A percentile compares a stretch with the other conserved stretches of the same genome.
These are phyloP conservation scores for Saccharomycopsis fermentans DNA, from an alignment of 805 yeast genomes.

Conservation along the genomic window DNA sequence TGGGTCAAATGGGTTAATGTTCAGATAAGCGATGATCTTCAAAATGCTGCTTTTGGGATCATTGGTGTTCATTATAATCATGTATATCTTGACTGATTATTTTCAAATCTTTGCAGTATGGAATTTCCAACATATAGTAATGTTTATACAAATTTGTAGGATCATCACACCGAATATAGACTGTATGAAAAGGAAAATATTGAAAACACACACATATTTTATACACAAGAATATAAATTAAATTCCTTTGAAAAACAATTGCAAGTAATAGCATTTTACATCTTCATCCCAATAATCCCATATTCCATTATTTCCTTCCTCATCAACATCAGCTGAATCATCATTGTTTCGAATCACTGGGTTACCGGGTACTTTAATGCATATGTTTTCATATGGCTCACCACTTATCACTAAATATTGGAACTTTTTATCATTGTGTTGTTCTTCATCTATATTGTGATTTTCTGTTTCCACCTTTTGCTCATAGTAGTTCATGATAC, in stretches of 20 bases:
- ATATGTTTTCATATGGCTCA: constrained; percentile 82
- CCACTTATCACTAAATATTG: constrained; percentile 77
- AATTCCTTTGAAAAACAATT: constrained; percentile 40
- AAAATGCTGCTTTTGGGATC: too few relatives aligned
- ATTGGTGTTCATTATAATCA: too few relatives aligned
- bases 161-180: too few relatives aligned
- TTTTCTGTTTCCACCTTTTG: constrained; percentile 41
- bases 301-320: constrained; percentile 24
- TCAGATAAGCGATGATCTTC: constrained; percentile 7
- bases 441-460: constrained; percentile 18
- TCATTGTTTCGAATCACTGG: constrained; percentile 25
- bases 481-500: constrained; percentile 75
- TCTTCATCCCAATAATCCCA: constrained; percentile 75
- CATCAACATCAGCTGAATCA: constrained; percentile 22
- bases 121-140: too few relatives aligned
- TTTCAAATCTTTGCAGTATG: too few relatives aligned
- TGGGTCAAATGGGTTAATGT: constrained; percentile 15
- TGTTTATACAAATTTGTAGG: too few relatives aligned
- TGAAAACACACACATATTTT: too few relatives aligned
- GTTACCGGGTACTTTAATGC: constrained; percentile 59
- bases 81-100: too few relatives aligned
- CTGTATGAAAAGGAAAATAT: too few relatives aligned
- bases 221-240: neutral
- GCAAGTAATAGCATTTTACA: constrained; percentile 57
- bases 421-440: constrained; percentile 25